phyloP scores from a whole-genome alignment of 2,329 filamentous ascomycete genomes.

The Ophiostoma ulmi region DNA sequence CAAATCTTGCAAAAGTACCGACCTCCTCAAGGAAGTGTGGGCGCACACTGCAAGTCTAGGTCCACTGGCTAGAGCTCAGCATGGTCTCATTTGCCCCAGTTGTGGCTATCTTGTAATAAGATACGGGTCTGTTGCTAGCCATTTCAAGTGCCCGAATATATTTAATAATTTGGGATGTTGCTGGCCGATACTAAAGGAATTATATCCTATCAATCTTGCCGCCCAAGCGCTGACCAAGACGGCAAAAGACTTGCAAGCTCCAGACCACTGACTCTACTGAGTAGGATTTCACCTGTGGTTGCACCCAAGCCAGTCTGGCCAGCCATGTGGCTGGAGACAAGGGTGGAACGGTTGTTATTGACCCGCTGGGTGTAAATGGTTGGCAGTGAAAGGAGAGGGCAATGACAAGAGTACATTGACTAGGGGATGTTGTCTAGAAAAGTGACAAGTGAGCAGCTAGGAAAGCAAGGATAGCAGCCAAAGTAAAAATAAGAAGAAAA shows the following conservation, averaged over 20 bases:
- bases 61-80: background rate
- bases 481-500: no score
- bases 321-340: constrained; percentile 15
- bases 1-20: background rate
- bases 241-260: background rate
- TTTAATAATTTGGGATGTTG: no score
- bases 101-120: background rate
- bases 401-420: background rate
- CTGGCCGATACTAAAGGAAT: background rate
- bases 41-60: background rate
- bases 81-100: background rate
- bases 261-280: background rate
- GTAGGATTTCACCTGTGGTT: background rate
- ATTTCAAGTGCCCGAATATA: background rate
- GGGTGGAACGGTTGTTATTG: background rate
- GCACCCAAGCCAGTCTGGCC: background rate
- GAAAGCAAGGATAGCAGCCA: background rate
- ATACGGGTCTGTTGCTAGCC: background rate
- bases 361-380: background rate
- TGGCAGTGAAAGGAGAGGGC: background rate
- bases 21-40: background rate
- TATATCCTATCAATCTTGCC: background rate
- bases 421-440: background rate
- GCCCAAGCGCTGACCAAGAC: background rate
- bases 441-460: background rate